These are phyloP conservation scores for Yarrowia sp. DNA, from an alignment of 805 yeast genomes.

Conservation along the genomic window DNA sequence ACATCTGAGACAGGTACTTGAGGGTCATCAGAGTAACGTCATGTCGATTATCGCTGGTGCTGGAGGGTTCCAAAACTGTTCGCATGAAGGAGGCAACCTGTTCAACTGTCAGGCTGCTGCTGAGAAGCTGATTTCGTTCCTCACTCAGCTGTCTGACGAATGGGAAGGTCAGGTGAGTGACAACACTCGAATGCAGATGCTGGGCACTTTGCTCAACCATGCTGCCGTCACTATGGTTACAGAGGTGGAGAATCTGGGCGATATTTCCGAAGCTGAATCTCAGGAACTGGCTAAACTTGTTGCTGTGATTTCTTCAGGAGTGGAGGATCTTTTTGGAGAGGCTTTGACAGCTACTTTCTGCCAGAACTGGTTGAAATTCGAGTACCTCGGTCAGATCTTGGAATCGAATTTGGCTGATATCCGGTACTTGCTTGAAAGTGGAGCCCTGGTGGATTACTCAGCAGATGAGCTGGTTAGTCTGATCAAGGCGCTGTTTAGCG, in stretches of 20 bases:
- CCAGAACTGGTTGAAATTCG: conserved; percentile 43
- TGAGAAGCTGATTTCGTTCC: conserved; percentile 27
- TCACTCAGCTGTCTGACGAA: conserved; percentile 23
- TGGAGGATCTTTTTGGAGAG: not conserved
- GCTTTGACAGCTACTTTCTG: conserved; percentile 35
- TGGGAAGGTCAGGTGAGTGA: conserved; percentile 27
- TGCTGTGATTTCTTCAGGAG: conserved; percentile 14
- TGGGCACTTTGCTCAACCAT: conserved; percentile 35
- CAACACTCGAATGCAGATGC: conserved; percentile 23
- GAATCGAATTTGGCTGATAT: conserved; percentile 38
- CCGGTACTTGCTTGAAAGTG: conserved; percentile 34
- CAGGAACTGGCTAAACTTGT: conserved; percentile 31
- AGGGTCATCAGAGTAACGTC: conserved; percentile 13
- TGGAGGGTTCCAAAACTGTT: conserved; percentile 31
- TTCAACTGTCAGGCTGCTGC: conserved; percentile 31
- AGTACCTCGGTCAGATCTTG: conserved; percentile 39
- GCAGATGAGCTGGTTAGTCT: conserved; percentile 37
- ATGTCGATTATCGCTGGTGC: conserved; percentile 28
- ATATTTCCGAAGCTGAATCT: conserved; percentile 38
- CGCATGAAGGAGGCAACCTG: conserved; percentile 27
- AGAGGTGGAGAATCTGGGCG: conserved; percentile 32
- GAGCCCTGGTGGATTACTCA: conserved; percentile 39
- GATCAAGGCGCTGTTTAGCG: conserved; percentile 40
- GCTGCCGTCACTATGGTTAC: conserved; percentile 32
- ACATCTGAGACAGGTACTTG: conserved; percentile 24